Evolutionary conservation across 257 asterid species (phyloP), one percentile per base, ranked within the genome.

Genomic region (Cinchona pubescens): DNA sequence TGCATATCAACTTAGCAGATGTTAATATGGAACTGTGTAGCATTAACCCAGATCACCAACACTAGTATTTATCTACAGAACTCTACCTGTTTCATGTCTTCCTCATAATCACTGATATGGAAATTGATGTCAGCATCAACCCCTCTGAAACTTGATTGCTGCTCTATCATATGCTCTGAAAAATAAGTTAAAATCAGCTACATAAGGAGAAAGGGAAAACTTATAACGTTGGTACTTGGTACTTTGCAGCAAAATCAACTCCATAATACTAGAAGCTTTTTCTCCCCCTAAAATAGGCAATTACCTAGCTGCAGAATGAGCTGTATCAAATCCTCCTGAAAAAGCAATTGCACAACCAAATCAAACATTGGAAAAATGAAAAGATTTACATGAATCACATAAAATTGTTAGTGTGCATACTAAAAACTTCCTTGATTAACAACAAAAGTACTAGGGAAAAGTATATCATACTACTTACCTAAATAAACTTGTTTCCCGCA

Each of bases 271-370:
- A 10, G 35, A 2, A 27, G 37, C 4, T 27, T 56, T 38, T 25
- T 19, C 6, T 7, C 30, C 3, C 3, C 27, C 21, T 16, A 55
- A 55, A 58, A 27, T 10, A 80, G 51, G 46, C 23, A 67, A 75
- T 76, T 78, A 91, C 98, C 96, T 84, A 83, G 98, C 98, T 32
- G 98, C 98, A 73, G 91, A 84, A 83, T 90, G 95, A 81, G 98
- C 97, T n/a, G 98, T 91, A 82, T 94, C 98, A 73, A 94, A 94
- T 75, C 97, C 98, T 63, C 97, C 98, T 93, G 86, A 78, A 80
- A 87, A 66, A 58, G 25, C 35, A 69, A 72, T 25, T 51, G 64
- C 71, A 43, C 59, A 9, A 55, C 45, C 16, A 69, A 55, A 38
- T 56, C 75, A 49, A 68, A 23, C 62, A 59, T 14, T 25, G 15